Evolutionary conservation across 2,329 filamentous ascomycete genomes (phyloP).

Genomic region (Monosporascus ibericus): DNA sequence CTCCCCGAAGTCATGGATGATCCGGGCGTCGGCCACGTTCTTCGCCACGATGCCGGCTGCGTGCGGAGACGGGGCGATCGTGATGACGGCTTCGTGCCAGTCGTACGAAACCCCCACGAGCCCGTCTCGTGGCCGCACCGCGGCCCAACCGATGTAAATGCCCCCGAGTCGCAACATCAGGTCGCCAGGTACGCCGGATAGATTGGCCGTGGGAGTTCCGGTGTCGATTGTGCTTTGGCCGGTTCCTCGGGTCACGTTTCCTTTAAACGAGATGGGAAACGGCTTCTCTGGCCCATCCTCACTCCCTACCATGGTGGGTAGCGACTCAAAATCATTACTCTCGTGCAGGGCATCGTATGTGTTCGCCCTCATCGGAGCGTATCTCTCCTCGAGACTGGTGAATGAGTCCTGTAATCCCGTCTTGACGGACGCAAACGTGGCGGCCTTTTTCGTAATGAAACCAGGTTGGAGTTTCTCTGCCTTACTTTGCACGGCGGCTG

Average conservation of each 20-base stretch:
- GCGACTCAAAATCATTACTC: conserved; percentile 25
- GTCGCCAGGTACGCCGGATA: conserved; percentile 45
- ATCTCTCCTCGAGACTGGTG: conserved; percentile 29
- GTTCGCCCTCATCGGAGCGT: conserved; percentile 25
- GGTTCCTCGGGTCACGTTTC: conserved; percentile 40
- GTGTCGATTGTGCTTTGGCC: conserved; percentile 33
- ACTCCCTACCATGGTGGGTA: conserved; percentile 35
- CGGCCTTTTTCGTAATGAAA: conserved; percentile 34
- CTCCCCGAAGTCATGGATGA: conserved; percentile 45
- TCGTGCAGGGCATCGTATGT: conserved; percentile 30
- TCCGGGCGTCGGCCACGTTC: conserved; percentile 46
- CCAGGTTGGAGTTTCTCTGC: conserved; percentile 26
- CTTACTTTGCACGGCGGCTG: conserved; percentile 34
- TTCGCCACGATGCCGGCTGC: conserved; percentile 40
- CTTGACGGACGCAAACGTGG: conserved; percentile 31
- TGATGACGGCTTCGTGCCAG: conserved; percentile 57
- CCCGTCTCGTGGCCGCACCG: conserved; percentile 31
- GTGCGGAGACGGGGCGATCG: conserved; percentile 45
- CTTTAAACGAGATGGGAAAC: conserved; percentile 47
- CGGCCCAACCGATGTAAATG: conserved; percentile 60
- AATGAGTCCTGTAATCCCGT: conserved; percentile 26
- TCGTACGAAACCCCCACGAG: conserved; percentile 29
- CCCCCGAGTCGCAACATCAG: conserved; percentile 50
- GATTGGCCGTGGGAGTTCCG: conserved; percentile 48
- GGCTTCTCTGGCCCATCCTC: conserved; percentile 47